These are phyloP conservation scores for Thelonectria blattea DNA, from an alignment of 2,329 filamentous ascomycete species.

Conservation along the genomic window DNA sequence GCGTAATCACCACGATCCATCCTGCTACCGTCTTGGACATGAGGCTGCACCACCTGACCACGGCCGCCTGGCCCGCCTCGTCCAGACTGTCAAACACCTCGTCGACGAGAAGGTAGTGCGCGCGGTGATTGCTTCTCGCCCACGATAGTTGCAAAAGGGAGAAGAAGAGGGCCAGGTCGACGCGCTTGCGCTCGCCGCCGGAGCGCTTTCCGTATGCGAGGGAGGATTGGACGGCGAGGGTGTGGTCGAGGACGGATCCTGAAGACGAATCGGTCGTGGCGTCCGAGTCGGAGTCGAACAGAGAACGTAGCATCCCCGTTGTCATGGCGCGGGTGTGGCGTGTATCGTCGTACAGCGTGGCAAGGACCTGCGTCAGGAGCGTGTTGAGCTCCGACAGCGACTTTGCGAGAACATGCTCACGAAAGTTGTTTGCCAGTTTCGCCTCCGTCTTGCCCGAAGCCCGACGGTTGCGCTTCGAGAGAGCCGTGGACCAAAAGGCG, in stretches of 20 bases:
- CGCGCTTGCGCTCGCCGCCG: slow-evolving; percentile 29
- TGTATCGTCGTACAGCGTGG: slow-evolving; percentile 26
- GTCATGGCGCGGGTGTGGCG: slow-evolving; percentile 18
- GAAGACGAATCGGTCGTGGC: neutral
- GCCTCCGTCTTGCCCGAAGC: slow-evolving; percentile 11
- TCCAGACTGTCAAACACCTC: slow-evolving; percentile 34
- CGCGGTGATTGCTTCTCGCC: slow-evolving; percentile 26
- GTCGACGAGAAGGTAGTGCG: slow-evolving; percentile 31
- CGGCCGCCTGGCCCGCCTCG: slow-evolving; percentile 24
- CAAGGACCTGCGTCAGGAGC: slow-evolving; percentile 23
- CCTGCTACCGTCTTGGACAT: slow-evolving; percentile 20
- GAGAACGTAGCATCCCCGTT: slow-evolving; percentile 27
- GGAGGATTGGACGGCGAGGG: slow-evolving; percentile 19
- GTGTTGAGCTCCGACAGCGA: slow-evolving; percentile 28
- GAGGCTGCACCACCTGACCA: slow-evolving; percentile 24
- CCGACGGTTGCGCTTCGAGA: slow-evolving; percentile 21
- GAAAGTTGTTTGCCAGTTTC: slow-evolving; percentile 21
- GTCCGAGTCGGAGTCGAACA: slow-evolving; percentile 23
- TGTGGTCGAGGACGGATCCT: slow-evolving; percentile 17
- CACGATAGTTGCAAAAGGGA: slow-evolving; percentile 25
- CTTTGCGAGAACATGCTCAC: slow-evolving; percentile 23
- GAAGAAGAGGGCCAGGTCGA: slow-evolving; percentile 33
- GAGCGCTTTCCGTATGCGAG: slow-evolving; percentile 30
- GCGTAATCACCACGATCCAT: slow-evolving; percentile 31
- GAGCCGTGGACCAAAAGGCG: slow-evolving; percentile 25